A percentile compares a stretch with the other conserved stretches of the same genome.
These are phyloP conservation scores for Tylopilus balloui DNA, from an alignment of 768 basidiomycete genomes.

Conservation along the genomic window DNA sequence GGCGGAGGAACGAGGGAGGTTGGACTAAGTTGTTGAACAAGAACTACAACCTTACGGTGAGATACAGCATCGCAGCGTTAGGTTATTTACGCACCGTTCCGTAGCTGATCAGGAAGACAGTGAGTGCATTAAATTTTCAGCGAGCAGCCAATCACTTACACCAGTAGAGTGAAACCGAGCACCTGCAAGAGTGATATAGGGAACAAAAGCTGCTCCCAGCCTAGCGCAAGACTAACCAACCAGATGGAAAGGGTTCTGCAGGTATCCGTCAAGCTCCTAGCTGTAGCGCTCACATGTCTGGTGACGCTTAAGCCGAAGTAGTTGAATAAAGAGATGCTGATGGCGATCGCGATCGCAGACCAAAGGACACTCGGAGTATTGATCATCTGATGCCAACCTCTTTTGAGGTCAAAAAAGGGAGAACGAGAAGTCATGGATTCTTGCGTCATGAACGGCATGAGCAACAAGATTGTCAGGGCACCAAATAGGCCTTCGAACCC, in stretches of 20 bases:
- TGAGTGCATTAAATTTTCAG: conserved; percentile 9
- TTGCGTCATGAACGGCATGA: conserved; percentile 77
- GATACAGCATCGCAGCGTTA: conserved; percentile 3
- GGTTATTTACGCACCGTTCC: conserved; percentile 59
- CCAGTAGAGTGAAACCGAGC: conserved; percentile 79
- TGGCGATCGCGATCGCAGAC: conserved; percentile 65
- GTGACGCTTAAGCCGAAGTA: conserved; percentile 91
- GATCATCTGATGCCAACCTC: conserved; percentile 88
- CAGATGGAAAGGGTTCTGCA: conserved; percentile 96
- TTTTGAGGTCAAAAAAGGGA: conserved; percentile 81
- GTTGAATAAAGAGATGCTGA: conserved; percentile 80
- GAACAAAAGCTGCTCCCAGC: conserved; percentile 85
- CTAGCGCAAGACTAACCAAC: conserved; percentile 82
- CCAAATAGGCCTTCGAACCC: conserved; percentile 95
- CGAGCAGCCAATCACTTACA: conserved; percentile 51
- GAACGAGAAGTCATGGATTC: conserved; percentile 58
- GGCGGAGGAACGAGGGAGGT: conserved; percentile 56
- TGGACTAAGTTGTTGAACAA: conserved; percentile 83
- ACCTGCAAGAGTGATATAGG: conserved; percentile 83
- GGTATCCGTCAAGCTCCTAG: conserved; percentile 87
- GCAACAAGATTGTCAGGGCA: conserved; percentile 66
- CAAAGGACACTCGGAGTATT: conserved; percentile 67
- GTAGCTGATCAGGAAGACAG: conserved; percentile 46
- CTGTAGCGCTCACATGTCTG: conserved; percentile 89
- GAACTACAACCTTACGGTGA: conserved; percentile 47